A percentile compares a stretch with the other conserved stretches of the same genome.
Conservation (phyloP, 371 early-diverging fungal species). For the Rhizopus stolonifer region DNA sequence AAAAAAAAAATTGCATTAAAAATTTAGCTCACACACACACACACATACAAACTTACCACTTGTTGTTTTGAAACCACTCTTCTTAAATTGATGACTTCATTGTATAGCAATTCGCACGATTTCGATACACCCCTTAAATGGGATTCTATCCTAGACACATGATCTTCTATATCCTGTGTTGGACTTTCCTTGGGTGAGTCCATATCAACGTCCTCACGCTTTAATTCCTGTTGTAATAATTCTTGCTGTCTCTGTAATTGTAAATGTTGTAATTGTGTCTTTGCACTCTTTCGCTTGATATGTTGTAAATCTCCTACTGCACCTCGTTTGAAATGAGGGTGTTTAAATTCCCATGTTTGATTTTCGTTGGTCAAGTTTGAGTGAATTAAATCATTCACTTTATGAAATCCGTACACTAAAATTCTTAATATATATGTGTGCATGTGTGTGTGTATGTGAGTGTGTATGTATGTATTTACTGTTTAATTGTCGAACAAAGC, state of each 20-base stretch:
- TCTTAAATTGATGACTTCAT: constrained; percentile 26
- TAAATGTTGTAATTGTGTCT: constrained; percentile 22
- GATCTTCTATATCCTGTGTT: neutral
- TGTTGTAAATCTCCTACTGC: constrained; percentile 55
- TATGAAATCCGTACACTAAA: constrained; percentile 58
- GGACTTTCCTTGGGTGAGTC: too few species aligned
- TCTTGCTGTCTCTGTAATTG: constrained; percentile 9
- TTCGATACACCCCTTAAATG: constrained; percentile 19
- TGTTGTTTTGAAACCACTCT: constrained; percentile 30
- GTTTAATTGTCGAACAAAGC: constrained; percentile 87
- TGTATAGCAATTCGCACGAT: constrained; percentile 21
- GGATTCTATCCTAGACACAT: constrained; percentile 21
- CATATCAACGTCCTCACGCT: too few species aligned
- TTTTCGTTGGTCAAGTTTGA: constrained; percentile 57
- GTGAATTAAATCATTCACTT: constrained; percentile 67
- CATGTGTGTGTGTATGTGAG: too few species aligned
- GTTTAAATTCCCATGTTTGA: constrained; percentile 72
- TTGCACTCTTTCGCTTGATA: constrained; percentile 64
- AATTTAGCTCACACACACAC: too few species aligned
- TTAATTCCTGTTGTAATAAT: too few species aligned
- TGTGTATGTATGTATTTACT: too few species aligned
- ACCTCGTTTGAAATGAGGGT: constrained; percentile 64
- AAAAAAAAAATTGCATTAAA: too few species aligned
- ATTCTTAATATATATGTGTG: too few species aligned
- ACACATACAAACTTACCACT: too few species aligned